Evolutionary conservation across 768 basidiomycete genomes (phyloP), one percentile per base, ranked within the genome.

Genomic region (Pisolithus marmoratus): DNA sequence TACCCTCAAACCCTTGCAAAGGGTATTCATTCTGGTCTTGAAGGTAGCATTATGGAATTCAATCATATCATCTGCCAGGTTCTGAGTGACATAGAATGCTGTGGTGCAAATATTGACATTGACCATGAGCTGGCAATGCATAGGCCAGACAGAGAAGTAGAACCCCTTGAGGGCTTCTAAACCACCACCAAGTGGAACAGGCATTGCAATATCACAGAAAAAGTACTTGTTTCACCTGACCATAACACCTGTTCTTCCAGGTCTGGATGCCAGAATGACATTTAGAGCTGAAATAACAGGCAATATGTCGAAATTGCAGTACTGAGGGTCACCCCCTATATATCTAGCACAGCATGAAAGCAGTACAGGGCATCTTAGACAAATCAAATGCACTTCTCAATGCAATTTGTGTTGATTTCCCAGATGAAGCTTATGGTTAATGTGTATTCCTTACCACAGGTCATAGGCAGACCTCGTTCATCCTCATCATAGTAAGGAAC

Each of bases 1-100:
- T 43, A 92, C 70, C 38, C 90, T 73, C 2, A 90, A 75, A 7
- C 85, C 78, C 54, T 74, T 81, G 38, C 79, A 83, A 56, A 89
- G 90, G 0, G 68, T 78, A n/a, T 72, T 72, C 31, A 74, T 61
- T 22, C 82, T 77, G 3, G 81, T 87, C 12, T 82, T 81, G 54
- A 80, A 84, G 53, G 78, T 82, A 4, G 76, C 73, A 1, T 72
- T 58, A 23, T 61, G 56, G 60, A 80, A 79, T 9, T 63, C 62
- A 14, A 69, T 48, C 69, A 82, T 70, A 2, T 72, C 67, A 8
- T 58, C 60, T 15, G 76, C 77, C 5, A 81, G 60, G 27, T 76
- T 77, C 2, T 74, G 72, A 24, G 64, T 64, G 5, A 53, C 62
- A 55, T 76, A 73, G 56, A 77, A 80, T 12, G 75, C 75, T 5